Conservation (phyloP, 179 eudicot species). For the Beta corolliflora region DNA sequence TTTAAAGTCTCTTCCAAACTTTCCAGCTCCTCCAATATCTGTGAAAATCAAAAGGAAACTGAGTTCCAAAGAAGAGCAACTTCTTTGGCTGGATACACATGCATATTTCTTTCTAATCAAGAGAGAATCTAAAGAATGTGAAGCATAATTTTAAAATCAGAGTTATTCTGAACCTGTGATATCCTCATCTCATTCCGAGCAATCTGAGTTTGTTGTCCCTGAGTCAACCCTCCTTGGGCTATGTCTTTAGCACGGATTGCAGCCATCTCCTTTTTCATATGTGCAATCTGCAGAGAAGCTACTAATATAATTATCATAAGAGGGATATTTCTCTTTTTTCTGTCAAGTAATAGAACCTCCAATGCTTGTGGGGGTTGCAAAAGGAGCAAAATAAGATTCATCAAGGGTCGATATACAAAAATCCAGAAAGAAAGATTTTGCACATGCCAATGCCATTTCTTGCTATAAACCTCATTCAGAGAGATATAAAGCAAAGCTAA, state of each 20-base stretch:
- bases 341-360: neutral
- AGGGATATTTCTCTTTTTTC: constrained; percentile 1
- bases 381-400: constrained; percentile 1
- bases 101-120: neutral
- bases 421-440: neutral
- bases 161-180: constrained; percentile 55
- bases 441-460: neutral
- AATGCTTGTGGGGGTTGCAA: neutral
- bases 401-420: neutral
- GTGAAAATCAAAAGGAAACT: neutral
- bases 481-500: neutral
- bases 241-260: constrained; percentile 97
- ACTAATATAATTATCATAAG: constrained; percentile 1
- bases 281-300: constrained; percentile 61
- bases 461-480: constrained; percentile 8
- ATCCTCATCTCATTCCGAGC: constrained; percentile 98
- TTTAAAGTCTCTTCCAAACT: constrained; percentile 96
- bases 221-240: constrained; percentile 98
- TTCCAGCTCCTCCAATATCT: constrained; percentile 87
- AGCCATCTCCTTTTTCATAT: constrained; percentile 98
- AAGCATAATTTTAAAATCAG: neutral
- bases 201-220: constrained; percentile 98
- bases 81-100: neutral
- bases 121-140: neutral
- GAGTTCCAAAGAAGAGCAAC: neutral